Conservation (phyloP, 2,329 filamentous ascomycete species). For the Cylindrodendrum hubeiense region DNA sequence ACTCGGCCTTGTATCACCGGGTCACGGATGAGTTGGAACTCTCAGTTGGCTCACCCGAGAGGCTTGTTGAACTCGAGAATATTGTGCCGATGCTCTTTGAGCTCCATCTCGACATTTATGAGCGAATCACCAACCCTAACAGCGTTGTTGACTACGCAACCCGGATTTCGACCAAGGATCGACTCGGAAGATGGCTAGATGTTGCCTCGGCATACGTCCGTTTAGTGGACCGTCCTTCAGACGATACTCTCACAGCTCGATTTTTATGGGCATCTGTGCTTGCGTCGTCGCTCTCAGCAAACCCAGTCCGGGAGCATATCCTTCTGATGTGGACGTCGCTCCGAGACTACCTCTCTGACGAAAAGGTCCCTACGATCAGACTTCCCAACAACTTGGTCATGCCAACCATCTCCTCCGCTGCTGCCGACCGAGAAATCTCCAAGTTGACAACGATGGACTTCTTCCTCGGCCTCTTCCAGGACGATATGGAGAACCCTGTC, state of each 20-base stretch:
- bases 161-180: slow-evolving; percentile 61
- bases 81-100: slow-evolving; percentile 72
- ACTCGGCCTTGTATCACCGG: slow-evolving; percentile 64
- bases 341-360: slow-evolving; percentile 62
- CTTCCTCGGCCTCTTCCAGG: slow-evolving; percentile 89
- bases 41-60: slow-evolving; percentile 37
- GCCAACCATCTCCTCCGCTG: slow-evolving; percentile 85
- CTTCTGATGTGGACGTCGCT: slow-evolving; percentile 70
- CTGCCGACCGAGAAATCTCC: slow-evolving; percentile 90
- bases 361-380: slow-evolving; percentile 60
- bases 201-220: slow-evolving; percentile 61
- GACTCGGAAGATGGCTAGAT: slow-evolving; percentile 65
- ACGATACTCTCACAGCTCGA: slow-evolving; percentile 60
- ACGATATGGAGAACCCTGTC: slow-evolving; percentile 83
- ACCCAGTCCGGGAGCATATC: slow-evolving; percentile 67
- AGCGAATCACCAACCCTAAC: slow-evolving; percentile 68
- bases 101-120: slow-evolving; percentile 71
- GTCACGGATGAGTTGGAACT: slow-evolving; percentile 58
- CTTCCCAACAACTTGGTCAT: slow-evolving; percentile 90
- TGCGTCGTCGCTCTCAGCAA: slow-evolving; percentile 63
- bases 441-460: slow-evolving; percentile 97
- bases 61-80: slow-evolving; percentile 52
- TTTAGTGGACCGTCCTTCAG: slow-evolving; percentile 47
- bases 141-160: slow-evolving; percentile 64
- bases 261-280: slow-evolving; percentile 71